Conservation (phyloP, 2,329 filamentous ascomycete genomes). For the Exophiala dermatitidis region DNA sequence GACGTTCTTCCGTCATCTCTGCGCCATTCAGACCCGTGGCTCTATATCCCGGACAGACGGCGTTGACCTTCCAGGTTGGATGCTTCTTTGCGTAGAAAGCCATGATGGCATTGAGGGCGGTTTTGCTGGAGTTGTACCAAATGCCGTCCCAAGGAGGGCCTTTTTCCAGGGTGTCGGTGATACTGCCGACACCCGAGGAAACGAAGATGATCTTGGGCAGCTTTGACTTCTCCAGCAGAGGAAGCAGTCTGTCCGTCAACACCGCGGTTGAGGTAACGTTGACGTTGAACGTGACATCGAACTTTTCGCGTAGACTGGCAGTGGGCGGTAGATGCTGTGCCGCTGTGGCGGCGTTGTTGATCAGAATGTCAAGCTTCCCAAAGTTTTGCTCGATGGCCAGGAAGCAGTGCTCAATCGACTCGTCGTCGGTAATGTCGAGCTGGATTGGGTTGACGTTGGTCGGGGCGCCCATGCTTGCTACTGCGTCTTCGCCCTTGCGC, state of each 20-base stretch:
- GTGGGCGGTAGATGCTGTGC: constrained; percentile 13
- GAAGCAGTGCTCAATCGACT: constrained; percentile 31
- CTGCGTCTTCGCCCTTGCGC: constrained; percentile 34
- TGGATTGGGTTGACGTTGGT: constrained; percentile 29
- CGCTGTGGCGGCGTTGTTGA: constrained; percentile 33
- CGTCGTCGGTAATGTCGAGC: constrained; percentile 32
- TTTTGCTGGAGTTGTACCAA: constrained; percentile 22
- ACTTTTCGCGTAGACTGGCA: constrained; percentile 21
- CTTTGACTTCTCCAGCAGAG: constrained; percentile 21
- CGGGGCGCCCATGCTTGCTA: constrained; percentile 22
- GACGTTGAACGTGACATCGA: constrained; percentile 25
- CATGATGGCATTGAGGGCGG: constrained; percentile 20
- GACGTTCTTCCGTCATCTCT: constrained; percentile 17
- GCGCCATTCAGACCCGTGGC: constrained; percentile 16
- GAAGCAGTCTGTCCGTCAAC: constrained; percentile 20
- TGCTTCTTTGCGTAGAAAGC: constrained; percentile 21
- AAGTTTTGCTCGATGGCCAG: constrained; percentile 30
- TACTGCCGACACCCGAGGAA: constrained; percentile 13
- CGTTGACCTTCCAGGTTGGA: constrained; percentile 23
- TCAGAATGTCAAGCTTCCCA: constrained; percentile 32
- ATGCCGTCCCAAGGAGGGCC: constrained; percentile 4
- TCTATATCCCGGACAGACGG: constrained; percentile 21
- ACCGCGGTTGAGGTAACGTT: constrained; percentile 26
- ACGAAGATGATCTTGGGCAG: constrained; percentile 25
- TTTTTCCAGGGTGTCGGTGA: constrained; percentile 11